A percentile compares a stretch with the other conserved stretches of the same genome.
Conservation (phyloP, 2,329 filamentous ascomycete species). For the Lachnellula occidentalis region DNA sequence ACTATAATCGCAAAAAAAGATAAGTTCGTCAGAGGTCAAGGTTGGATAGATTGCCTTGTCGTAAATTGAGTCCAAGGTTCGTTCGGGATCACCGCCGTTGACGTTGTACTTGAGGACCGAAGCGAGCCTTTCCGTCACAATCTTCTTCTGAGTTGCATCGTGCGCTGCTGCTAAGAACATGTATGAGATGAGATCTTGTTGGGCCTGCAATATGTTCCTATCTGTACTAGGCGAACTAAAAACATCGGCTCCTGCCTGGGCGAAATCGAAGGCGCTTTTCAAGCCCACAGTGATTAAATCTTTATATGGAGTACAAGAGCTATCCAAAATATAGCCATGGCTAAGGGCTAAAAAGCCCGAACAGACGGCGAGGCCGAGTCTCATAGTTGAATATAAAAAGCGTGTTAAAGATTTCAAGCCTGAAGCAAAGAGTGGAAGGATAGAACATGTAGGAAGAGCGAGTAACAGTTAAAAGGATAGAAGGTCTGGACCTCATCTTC, state of each 20-base stretch:
- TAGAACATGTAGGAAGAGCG: too few relatives aligned
- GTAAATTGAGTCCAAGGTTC: too few relatives aligned
- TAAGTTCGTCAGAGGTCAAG: too few relatives aligned
- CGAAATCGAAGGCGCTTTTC: not conserved
- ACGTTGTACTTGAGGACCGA: not conserved
- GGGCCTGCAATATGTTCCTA: not conserved
- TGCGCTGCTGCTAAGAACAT: not conserved
- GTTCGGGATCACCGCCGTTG: not conserved
- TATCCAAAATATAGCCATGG: not conserved
- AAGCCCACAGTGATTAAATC: not conserved
- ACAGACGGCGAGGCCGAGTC: not conserved
- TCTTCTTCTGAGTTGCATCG: not conserved
- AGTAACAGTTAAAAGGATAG: too few relatives aligned
- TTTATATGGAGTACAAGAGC: not conserved
- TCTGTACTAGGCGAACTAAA: not conserved
- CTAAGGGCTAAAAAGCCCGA: not conserved
- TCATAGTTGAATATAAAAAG: not conserved
- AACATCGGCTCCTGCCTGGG: not conserved
- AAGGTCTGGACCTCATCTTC: too few relatives aligned
- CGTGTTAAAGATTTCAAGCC: too few relatives aligned
- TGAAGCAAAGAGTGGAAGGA: too few relatives aligned
- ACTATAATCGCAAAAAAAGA: too few relatives aligned
- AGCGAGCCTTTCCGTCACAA: not conserved
- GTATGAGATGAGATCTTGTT: not conserved
- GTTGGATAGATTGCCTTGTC: too few relatives aligned